Base-by-base conservation (phyloP, 2,329 filamentous ascomycete species). In the Aspergillus japonicus region DNA sequence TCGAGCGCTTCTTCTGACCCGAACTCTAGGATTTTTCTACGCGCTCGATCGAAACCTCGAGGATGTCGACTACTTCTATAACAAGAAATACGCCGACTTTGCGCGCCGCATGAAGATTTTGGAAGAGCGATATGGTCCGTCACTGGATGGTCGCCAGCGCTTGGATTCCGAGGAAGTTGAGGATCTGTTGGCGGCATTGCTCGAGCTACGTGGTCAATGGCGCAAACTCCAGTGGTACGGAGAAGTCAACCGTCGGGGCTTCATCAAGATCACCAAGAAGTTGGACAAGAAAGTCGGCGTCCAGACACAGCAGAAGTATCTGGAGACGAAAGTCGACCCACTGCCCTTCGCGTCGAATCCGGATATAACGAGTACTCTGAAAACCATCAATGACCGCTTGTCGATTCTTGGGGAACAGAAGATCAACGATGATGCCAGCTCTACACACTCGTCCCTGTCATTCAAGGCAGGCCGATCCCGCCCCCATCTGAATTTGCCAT, bases 191-290 rank as follows among this genome's bases (percentile, higher is more conserved):
- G 92, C 90, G 39, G 92, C 93, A 39, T 81, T 99, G 54, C 84
- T 98, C 33, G 95, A 99, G 77, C 82, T 98, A 61, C 87, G 95
- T 59, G 89, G 88, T 55, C 91, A 96, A 72, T 79, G 98, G 66
- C 86, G 95, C 61, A 98, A 98, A 70, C 81, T 99, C 55, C 91
- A 96, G 75, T 98, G 93, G 93, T 99, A 98, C 73, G 94, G 93
- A 53, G 94, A 98, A 78, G 94, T 98, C 70, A 99, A 99, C 75
- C 87, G 93, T 55, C 85, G 91, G 64, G 95, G 95, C 2, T 99
- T 99, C 71, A 87, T 96, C 75, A 99, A 99, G 80, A 99, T 99
- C 75, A 96, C 95, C 54, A 99, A 99, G 81, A 99, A 99, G 78
- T 81, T 97, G 50, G 95, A 99, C 78, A 99, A 99, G 80, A 97